Percentiles rank a stretch among this genome's conserved stretches.
Evolutionary conservation across 225 moss, liverwort and hornwort genomes (phyloP).

Genomic region (Physcomitrium patens): DNA sequence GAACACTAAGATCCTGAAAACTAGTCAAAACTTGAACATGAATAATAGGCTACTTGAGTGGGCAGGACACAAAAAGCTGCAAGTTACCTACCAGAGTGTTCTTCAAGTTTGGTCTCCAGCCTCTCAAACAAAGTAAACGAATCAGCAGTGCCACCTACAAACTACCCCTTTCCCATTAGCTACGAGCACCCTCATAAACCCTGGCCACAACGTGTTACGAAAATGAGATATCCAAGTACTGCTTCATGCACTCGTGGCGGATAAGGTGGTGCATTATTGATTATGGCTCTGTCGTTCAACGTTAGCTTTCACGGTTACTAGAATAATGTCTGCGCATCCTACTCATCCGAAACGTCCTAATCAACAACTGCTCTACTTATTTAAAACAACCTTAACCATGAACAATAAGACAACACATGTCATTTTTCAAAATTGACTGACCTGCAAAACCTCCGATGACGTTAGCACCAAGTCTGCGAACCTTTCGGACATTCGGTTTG

Average conservation of each 20-base stretch:
- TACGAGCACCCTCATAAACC: neutral
- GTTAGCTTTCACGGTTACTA: no score
- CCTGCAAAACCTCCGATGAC: constrained; percentile 59
- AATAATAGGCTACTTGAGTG: neutral
- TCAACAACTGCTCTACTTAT: no score
- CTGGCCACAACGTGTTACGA: no score
- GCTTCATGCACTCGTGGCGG: no score
- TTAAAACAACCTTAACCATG: no score
- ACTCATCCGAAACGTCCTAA: no score
- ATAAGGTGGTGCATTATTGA: no score
- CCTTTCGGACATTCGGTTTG: constrained; percentile 61
- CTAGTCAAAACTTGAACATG: constrained; percentile 2
- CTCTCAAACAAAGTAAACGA: constrained; percentile 96
- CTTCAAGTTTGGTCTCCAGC: constrained; percentile 86
- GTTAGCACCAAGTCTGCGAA: constrained; percentile 85
- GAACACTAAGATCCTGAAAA: neutral
- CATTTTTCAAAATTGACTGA: no score
- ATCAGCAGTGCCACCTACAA: constrained; percentile 89
- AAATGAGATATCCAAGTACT: no score
- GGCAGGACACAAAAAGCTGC: constrained; percentile 1
- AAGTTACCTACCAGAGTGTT: constrained; percentile 74
- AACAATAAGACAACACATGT: no score
- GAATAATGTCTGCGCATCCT: no score
- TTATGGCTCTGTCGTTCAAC: no score
- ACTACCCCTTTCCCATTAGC: constrained; percentile 17